Evolutionary conservation across 116 monocot species (phyloP).

Genomic region (Iris pallida): DNA sequence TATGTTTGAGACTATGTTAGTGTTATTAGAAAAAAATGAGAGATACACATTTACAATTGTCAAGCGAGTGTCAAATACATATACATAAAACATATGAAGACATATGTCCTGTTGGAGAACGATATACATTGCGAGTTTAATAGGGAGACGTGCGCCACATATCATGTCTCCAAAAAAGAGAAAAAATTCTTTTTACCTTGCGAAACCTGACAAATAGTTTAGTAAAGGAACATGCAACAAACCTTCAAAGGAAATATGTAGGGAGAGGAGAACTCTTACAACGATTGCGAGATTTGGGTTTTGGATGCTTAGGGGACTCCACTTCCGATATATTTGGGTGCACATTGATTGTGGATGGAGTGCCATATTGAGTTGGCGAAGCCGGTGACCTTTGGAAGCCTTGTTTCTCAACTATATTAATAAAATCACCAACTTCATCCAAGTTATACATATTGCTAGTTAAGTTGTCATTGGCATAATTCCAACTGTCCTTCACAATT

Average conservation of each 20-base stretch:
- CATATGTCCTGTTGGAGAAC: no score
- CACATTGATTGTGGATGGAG: background rate
- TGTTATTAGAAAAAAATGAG: no score
- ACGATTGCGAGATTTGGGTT: slow-evolving; percentile 32
- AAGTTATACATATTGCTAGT: slow-evolving; percentile 8
- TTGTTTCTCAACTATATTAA: background rate
- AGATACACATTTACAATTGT: no score
- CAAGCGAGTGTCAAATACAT: no score
- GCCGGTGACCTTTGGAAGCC: background rate
- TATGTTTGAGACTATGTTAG: no score
- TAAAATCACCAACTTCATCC: slow-evolving; percentile 7
- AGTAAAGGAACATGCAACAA: background rate
- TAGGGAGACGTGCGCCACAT: no score
- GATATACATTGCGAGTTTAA: no score
- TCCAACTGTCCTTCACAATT: slow-evolving; percentile 8
- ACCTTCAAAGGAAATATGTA: background rate
- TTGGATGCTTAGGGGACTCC: slow-evolving; percentile 8
- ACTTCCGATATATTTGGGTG: slow-evolving; percentile 1
- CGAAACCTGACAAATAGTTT: background rate
- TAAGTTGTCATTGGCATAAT: slow-evolving; percentile 3
- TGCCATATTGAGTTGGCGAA: slow-evolving; percentile 1
- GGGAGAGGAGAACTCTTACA: slow-evolving; percentile 30
- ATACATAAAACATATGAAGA: no score
- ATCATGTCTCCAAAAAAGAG: no score
- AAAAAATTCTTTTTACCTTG: slow-evolving; percentile 10